Evolutionary conservation across 2,329 filamentous ascomycete genomes (phyloP), one percentile per base, ranked within the genome.

Genomic region (Xylariomycetidae sp.): DNA sequence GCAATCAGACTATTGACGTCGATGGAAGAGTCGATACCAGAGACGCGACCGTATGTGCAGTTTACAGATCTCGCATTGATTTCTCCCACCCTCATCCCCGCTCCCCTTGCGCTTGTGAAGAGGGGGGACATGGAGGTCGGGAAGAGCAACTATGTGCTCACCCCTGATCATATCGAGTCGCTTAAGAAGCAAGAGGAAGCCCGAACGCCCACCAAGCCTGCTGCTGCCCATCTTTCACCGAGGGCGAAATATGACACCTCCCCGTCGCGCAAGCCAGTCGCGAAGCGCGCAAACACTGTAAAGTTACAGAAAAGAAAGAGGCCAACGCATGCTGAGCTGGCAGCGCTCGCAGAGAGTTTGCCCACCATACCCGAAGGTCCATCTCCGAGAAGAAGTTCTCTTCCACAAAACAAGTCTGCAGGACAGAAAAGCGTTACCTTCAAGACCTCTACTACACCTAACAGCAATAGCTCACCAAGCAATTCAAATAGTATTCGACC

Each of bases 1-100:
- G 72, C 69, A 41, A 69, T 82, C 34, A 69, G 78, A 49, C 62
- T 82, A 48, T 62, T 82, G 60, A 81, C 77, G 33, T 80, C 75
- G 6, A 67, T 77, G 56, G 77, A 81, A 50, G 76, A 79, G 29
- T 60, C 69, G 19, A 41, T 61, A 27, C 49, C 63, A 61, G 60
- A 66, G 42, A 48, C 50, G 36, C 61, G 65, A 53, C 65, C 70
- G 75, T 80, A 80, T 65, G 77, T 80, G 62, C 45, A 46, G n/a
- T n/a, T n/a, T 42, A 51, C 54, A 44, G 40, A 48, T 16, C 33
- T 48, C 22, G 30, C 33, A 34, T 37, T 33, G 27, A 27, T 31
- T 16, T 46, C 53, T 41, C 36, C 48, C 43, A 35, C 30, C 37
- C 45, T 42, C 25, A 34, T 42, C n/a, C n/a, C n/a, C n/a, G n/a